Percentiles rank a stretch among this genome's conserved stretches.
phyloP scores from a whole-genome alignment of 441 rosid genomes.

The Erodium trifolium region DNA sequence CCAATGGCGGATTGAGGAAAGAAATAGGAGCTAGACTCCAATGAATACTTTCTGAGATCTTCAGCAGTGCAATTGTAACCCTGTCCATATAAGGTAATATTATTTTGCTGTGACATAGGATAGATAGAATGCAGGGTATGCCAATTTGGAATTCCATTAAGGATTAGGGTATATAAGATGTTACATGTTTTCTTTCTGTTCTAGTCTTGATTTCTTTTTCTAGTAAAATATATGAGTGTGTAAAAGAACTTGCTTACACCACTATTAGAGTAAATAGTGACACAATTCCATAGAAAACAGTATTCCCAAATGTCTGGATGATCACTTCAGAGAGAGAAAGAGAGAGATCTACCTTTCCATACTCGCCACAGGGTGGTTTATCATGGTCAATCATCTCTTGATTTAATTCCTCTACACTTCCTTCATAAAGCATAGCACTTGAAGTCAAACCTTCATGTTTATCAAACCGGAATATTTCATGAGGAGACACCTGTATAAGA shows the following conservation, averaged over 20 bases:
- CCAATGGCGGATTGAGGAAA: slow-evolving; percentile 57
- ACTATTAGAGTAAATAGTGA: neutral
- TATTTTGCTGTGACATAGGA: slow-evolving; percentile 10
- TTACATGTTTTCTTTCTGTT: neutral
- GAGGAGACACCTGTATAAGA: slow-evolving; percentile 63
- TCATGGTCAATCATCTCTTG: slow-evolving; percentile 35
- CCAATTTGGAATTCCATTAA: neutral
- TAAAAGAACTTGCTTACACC: neutral
- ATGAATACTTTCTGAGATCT: slow-evolving; percentile 24
- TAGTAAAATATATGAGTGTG: neutral
- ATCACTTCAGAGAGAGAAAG: neutral
- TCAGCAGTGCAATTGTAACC: slow-evolving; percentile 33
- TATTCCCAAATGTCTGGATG: neutral
- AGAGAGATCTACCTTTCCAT: slow-evolving; percentile 45
- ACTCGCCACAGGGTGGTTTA: slow-evolving; percentile 28
- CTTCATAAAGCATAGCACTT: slow-evolving; percentile 32
- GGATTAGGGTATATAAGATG: neutral
- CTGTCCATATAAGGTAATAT: slow-evolving; percentile 30
- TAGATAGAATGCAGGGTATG: neutral
- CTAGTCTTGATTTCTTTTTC: neutral
- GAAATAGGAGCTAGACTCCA: slow-evolving; percentile 38
- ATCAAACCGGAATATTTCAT: slow-evolving; percentile 54
- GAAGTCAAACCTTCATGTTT: slow-evolving; percentile 47
- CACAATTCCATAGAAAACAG: too few species aligned
- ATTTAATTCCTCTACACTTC: slow-evolving; percentile 35